phyloP scores from a whole-genome alignment of 768 basidiomycete genomes.

The Boletus rufocinnamomeus region DNA sequence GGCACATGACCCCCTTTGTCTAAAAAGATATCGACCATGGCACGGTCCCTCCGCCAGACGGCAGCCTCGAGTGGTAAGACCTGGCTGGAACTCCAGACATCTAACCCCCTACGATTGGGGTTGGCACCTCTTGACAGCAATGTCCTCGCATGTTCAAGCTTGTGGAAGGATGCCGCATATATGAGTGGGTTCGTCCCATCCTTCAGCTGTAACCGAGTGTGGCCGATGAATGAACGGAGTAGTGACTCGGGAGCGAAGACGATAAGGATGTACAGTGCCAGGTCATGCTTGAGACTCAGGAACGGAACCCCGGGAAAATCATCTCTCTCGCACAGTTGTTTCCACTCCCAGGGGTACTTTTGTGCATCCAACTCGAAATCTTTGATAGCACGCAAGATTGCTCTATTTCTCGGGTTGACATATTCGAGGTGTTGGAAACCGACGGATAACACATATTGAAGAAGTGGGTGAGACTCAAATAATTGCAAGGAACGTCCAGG shows the following conservation, averaged over 20 bases:
- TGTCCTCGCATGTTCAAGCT: neutral
- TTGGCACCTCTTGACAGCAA: neutral
- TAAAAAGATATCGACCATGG: neutral
- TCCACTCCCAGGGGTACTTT: neutral
- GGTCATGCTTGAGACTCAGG: neutral
- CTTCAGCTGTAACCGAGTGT: neutral
- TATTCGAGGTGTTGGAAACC: neutral
- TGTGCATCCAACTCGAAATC: neutral
- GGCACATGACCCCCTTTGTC: neutral
- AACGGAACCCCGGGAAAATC: neutral
- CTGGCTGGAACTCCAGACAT: neutral
- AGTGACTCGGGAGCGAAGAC: neutral
- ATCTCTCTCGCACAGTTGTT: neutral
- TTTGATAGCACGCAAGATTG: neutral
- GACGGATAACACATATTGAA: neutral
- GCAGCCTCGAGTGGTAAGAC: conserved; percentile 2
- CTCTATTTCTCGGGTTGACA: neutral
- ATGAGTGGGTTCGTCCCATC: neutral
- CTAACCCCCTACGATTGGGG: neutral
- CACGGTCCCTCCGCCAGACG: neutral
- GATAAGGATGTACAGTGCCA: neutral
- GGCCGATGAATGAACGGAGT: neutral
- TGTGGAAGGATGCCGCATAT: neutral
- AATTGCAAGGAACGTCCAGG: neutral
- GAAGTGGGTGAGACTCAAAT: neutral